Evolutionary conservation across 1,284 basidiomycete species (phyloP), one percentile per base, ranked within the genome.

Genomic region (Boletus smithii): DNA sequence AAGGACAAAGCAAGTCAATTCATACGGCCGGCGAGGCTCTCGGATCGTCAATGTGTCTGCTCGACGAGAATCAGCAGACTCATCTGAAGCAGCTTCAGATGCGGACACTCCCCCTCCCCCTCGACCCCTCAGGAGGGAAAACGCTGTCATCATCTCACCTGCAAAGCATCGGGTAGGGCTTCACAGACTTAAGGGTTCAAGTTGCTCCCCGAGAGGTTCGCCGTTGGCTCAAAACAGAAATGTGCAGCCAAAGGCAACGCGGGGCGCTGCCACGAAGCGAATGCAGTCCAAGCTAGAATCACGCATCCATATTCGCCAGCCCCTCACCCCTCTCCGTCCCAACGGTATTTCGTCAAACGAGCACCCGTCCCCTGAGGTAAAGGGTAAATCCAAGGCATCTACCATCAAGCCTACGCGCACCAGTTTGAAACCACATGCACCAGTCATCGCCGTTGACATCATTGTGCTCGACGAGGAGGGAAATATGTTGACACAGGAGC

Each of bases 1-100:
- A 46, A 73, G 74, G 53, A 88, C 85, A 10, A 87, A 85, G 63
- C 81, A 85, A 56, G 77, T 88, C 48, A 76, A 75, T 44, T 69
- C 83, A 14, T 88, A 88, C 60, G 85, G 85, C 16, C 78, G 79
- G 53, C 79, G 85, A 45, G 73, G 73, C 20, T 76, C 77, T 44
- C 79, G 85, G 33, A 76, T 88, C 16, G 73, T 88, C 57, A 77
- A 75, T 47, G 73, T 71, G 39, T 71, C 73, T 48, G 69, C 69
- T 44, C 62, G 55, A 44, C 56, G 68, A 48, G 55, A 54, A 38
- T 48, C 56, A 14, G 38, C 38, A 31, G 43, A 44, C 36, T 59
- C 58, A 8, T 60, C 48, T n/a, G 50, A 51, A 14, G 33, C 45
- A 4, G 18, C 51, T 18, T 52, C 56, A 13, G 52, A 57, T 33